Evolutionary conservation across 352 stramenopile genomes (phyloP), one percentile per base, ranked within the genome.

Genomic region (Salisapilia sapeloensis): DNA sequence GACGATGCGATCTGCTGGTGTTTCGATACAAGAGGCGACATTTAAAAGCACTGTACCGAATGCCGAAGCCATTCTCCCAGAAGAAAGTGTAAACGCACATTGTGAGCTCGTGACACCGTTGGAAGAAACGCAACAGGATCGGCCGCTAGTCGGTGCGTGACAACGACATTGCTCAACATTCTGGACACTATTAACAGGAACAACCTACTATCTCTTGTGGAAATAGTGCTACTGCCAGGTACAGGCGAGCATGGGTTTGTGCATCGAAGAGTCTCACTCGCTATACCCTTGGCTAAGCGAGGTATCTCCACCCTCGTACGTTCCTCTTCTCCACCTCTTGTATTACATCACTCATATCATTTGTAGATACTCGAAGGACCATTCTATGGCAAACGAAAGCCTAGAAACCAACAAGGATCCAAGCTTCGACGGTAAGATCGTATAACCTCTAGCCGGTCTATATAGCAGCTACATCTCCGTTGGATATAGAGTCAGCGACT

Each of bases 211-310:
- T 42, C 8, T 42, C 18, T 19, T 28, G 13, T 41, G 15, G 1
- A 29, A 16, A 22, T 56, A 76, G 62, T 86, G 15, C 44, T 83
- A 13, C 41, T 86, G 21, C 66, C 66, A 15, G 66, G 71, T 10
- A 86, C 66, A 15, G 71, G 71, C 1, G 71, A 83, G 50, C 71
- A 86, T 38, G 64, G 66, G 4, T 86, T 74, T 34, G 17, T 72
- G n/a, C 71, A 86, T 50, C 70, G 66, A 1, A 65, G 66, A 18
- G 56, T 56, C 26, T 61, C 56, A 6, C 42, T 86, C 27, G 71
- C 51, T 8, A 70, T 82, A 19, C 70, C 66, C 19, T 35, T 86
- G n/a, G 64, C 70, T 2, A 60, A 57, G 5, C 34, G 57, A 35
- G 70, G 70, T 19, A 35, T 86, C 38, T 59, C 66, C 5, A 78